Conservation (phyloP, 2,329 filamentous ascomycete genomes). For the Sphaerulina musiva region DNA sequence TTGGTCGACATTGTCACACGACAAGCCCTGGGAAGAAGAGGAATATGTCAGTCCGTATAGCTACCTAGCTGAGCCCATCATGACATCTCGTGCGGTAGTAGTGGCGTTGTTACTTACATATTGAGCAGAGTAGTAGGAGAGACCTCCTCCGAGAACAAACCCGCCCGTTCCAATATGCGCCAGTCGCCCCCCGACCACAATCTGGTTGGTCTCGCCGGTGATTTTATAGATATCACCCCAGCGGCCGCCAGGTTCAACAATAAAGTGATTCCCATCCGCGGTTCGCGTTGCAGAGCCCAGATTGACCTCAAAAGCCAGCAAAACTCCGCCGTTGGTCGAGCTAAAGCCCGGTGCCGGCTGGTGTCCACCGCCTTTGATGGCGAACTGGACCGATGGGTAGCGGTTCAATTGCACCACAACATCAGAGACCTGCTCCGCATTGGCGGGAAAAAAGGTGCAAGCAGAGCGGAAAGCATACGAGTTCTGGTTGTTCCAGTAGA, state of each 20-base stretch:
- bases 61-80: neutral
- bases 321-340: constrained; percentile 40
- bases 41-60: neutral
- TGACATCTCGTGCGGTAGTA: no score
- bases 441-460: constrained; percentile 40
- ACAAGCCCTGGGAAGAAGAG: constrained; percentile 6
- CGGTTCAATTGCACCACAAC: constrained; percentile 47
- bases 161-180: constrained; percentile 18
- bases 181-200: constrained; percentile 17
- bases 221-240: constrained; percentile 22
- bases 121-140: constrained; percentile 19
- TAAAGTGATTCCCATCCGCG: constrained; percentile 17
- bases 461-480: constrained; percentile 19
- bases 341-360: constrained; percentile 44
- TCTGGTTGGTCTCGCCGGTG: constrained; percentile 15
- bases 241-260: constrained; percentile 17
- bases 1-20: constrained; percentile 18
- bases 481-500: constrained; percentile 25
- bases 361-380: constrained; percentile 49
- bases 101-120: constrained; percentile 7
- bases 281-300: constrained; percentile 34
- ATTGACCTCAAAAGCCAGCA: constrained; percentile 41
- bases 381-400: constrained; percentile 47
- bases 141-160: constrained; percentile 17
- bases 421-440: constrained; percentile 47